Conservation (phyloP, 1,284 basidiomycete genomes). For the Chiua sp. region DNA sequence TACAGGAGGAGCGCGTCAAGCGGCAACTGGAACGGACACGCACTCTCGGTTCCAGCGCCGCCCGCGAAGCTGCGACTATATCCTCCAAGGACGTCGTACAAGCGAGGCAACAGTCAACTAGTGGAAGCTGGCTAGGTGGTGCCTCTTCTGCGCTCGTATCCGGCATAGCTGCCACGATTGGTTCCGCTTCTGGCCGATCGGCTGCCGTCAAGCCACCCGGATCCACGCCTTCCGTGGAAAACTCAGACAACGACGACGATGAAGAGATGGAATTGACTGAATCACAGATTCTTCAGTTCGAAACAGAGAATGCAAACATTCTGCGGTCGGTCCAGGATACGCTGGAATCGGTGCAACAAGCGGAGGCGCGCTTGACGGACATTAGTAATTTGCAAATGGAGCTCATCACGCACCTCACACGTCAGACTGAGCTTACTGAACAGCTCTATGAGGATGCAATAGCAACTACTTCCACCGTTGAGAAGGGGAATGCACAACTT, state of each 20-base stretch:
- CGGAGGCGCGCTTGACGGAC: slow-evolving; percentile 86
- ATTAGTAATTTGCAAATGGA: slow-evolving; percentile 92
- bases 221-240: slow-evolving; percentile 43
- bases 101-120: slow-evolving; percentile 29
- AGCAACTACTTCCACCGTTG: slow-evolving; percentile 80
- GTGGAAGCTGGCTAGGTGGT: slow-evolving; percentile 66
- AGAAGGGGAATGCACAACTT: slow-evolving; percentile 87
- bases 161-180: slow-evolving; percentile 68
- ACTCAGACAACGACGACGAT: slow-evolving; percentile 68
- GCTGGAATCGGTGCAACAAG: slow-evolving; percentile 85
- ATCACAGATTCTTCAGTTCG: slow-evolving; percentile 91
- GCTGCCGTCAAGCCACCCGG: slow-evolving; percentile 26
- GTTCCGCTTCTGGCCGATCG: slow-evolving; percentile 46
- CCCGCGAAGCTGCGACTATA: slow-evolving; percentile 59
- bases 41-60: slow-evolving; percentile 77
- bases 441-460: slow-evolving; percentile 91
- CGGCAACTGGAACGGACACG: slow-evolving; percentile 80
- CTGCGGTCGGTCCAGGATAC: slow-evolving; percentile 83
- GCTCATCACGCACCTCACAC: slow-evolving; percentile 83
- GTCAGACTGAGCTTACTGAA: slow-evolving; percentile 90
- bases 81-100: slow-evolving; percentile 27
- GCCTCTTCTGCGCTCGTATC: slow-evolving; percentile 63
- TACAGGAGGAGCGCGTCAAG: slow-evolving; percentile 88
- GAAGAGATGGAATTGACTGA: slow-evolving; percentile 72
- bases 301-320: slow-evolving; percentile 87